These are phyloP conservation scores for Hippophae tibetana DNA, from an alignment of 306 rosid species.

Conservation along the genomic window DNA sequence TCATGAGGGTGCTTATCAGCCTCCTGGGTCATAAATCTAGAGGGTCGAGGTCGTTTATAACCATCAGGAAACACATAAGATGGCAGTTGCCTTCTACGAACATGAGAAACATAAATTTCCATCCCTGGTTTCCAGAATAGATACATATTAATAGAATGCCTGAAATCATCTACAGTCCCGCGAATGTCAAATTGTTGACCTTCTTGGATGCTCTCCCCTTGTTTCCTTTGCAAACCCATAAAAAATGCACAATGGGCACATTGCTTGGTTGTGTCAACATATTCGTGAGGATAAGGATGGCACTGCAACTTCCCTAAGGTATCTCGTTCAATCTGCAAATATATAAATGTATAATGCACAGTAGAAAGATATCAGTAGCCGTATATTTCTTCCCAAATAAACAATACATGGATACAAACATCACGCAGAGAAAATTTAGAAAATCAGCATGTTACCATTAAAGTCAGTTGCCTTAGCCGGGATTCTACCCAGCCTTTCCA, in stretches of 20 bases:
- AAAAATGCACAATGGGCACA: conserved; percentile 78
- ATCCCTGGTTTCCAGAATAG: conserved; percentile 80
- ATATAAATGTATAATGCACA: neutral
- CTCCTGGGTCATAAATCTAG: conserved; percentile 35
- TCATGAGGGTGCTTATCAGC: conserved; percentile 28
- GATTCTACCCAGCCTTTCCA: conserved; percentile 99
- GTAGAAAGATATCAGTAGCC: neutral
- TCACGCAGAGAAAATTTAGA: neutral
- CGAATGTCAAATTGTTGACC: conserved; percentile 89
- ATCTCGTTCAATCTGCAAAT: conserved; percentile 70
- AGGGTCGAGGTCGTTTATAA: conserved; percentile 46
- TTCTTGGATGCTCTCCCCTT: conserved; percentile 62
- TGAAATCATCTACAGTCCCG: conserved; percentile 82
- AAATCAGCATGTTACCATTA: conserved; percentile 35
- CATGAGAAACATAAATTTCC: conserved; percentile 81
- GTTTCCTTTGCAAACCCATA: conserved; percentile 90
- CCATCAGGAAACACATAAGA: conserved; percentile 58
- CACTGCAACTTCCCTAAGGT: conserved; percentile 84
- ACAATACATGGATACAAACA: neutral
- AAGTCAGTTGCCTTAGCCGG: conserved; percentile 65
- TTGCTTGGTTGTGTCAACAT: conserved; percentile 50
- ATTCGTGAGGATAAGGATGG: conserved; percentile 86
- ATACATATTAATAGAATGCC: conserved; percentile 68
- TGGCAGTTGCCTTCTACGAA: conserved; percentile 80
- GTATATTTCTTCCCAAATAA: neutral